These are phyloP conservation scores for Helotiales sp. DNA, from an alignment of 2,329 filamentous ascomycete genomes.

Conservation along the genomic window DNA sequence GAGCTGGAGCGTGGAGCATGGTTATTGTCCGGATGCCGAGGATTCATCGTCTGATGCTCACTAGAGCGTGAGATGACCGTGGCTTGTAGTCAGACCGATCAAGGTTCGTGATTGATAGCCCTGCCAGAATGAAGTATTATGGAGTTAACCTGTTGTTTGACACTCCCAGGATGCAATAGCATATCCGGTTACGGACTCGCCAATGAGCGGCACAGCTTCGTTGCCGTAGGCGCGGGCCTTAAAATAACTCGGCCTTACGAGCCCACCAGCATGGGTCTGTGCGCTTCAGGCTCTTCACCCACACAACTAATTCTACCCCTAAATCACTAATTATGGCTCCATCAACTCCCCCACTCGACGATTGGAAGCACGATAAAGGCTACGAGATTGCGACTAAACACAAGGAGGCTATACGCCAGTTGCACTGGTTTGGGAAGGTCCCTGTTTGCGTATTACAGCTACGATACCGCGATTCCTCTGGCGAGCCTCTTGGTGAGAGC, in stretches of 20 bases:
- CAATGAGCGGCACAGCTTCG: conserved; percentile 1
- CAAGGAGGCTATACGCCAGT: too few relatives aligned
- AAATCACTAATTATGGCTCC: too few relatives aligned
- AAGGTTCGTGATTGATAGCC: conserved; percentile 1
- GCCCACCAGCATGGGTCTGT: too few relatives aligned
- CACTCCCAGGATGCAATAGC: neutral
- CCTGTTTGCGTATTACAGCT: too few relatives aligned
- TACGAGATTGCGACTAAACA: too few relatives aligned
- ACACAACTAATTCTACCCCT: too few relatives aligned
- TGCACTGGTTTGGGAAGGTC: too few relatives aligned
- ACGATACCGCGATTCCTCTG: too few relatives aligned
- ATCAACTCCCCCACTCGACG: too few relatives aligned
- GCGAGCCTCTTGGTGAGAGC: too few relatives aligned
- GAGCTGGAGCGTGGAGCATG: neutral
- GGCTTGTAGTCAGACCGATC: conserved; percentile 1
- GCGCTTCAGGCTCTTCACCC: too few relatives aligned
- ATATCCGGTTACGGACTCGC: conserved; percentile 1
- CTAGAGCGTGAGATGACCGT: neutral
- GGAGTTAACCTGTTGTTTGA: neutral
- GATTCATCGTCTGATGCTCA: neutral
- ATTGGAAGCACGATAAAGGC: too few relatives aligned
- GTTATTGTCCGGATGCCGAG: neutral
- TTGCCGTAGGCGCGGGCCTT: neutral
- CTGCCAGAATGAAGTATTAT: neutral
- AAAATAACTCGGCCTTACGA: neutral